phyloP scores from a whole-genome alignment of 257 asterid species.

The Primulina tabacum region DNA sequence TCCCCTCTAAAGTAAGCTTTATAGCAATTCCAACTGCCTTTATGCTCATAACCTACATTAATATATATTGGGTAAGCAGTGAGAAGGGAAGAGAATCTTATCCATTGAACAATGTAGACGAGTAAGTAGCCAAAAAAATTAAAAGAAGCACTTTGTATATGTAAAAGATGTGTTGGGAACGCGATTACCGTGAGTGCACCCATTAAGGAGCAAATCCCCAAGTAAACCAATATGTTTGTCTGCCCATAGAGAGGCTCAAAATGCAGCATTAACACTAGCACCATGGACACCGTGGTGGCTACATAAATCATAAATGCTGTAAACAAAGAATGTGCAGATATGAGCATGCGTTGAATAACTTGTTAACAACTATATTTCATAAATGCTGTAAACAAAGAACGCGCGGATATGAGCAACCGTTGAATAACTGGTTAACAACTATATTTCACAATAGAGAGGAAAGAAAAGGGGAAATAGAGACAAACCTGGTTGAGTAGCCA shows the following conservation, averaged over 20 bases:
- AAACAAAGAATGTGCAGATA: conserved; percentile 27
- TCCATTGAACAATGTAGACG: not conserved
- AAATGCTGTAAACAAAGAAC: conserved; percentile 39
- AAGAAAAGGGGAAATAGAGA: not conserved
- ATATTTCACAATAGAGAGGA: not conserved
- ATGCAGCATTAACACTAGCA: conserved; percentile 51
- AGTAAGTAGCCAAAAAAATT: conserved; percentile 1
- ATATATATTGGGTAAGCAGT: not conserved
- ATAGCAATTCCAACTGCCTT: conserved; percentile 91
- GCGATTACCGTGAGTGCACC: conserved; percentile 65
- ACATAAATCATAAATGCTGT: conserved; percentile 59
- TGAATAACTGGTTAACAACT: not conserved
- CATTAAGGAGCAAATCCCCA: conserved; percentile 67
- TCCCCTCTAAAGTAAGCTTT: conserved; percentile 79
- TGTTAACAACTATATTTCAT: conserved; percentile 8
- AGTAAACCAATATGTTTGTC: conserved; percentile 55
- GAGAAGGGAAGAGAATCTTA: not conserved
- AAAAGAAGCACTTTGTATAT: not conserved
- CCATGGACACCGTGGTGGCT: conserved; percentile 44
- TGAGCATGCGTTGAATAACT: conserved; percentile 3
- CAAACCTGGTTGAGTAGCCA: conserved; percentile 66
- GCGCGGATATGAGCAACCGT: conserved; percentile 21
- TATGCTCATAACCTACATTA: conserved; percentile 73
- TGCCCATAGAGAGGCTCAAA: conserved; percentile 67
- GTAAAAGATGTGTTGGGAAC: conserved; percentile 8